Evolutionary conservation across 2,329 filamentous ascomycete genomes (phyloP).

Genomic region (Penicillium sp.): DNA sequence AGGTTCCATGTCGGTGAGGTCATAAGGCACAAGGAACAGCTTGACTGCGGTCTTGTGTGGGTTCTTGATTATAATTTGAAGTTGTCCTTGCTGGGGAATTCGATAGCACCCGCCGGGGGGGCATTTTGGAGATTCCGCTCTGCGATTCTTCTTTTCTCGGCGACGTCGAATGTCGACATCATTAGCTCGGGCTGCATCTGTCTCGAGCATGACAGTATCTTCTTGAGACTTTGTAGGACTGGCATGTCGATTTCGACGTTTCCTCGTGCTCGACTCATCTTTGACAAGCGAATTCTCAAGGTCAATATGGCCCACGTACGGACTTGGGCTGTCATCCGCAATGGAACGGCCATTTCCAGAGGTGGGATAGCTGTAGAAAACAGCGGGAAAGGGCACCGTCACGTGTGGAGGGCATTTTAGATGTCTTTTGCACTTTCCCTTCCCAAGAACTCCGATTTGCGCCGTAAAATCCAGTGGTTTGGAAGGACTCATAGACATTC

Average conservation of each 20-base stretch:
- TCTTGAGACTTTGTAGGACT: constrained; percentile 21
- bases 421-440: constrained; percentile 81
- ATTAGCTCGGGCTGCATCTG: constrained; percentile 7
- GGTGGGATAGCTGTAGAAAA: constrained; percentile 88
- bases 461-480: constrained; percentile 90
- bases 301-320: constrained; percentile 91
- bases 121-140: constrained; percentile 60
- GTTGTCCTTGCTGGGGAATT: constrained; percentile 87
- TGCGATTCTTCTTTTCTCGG: constrained; percentile 59
- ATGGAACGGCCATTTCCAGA: constrained; percentile 63
- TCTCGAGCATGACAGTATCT: constrained; percentile 11
- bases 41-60: constrained; percentile 98
- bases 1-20: constrained; percentile 85
- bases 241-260: constrained; percentile 40
- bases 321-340: constrained; percentile 82
- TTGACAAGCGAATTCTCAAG: constrained; percentile 73
- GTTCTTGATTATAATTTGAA: constrained; percentile 97
- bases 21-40: constrained; percentile 89
- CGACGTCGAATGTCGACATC: constrained; percentile 42
- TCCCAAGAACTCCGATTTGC: constrained; percentile 89
- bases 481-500: constrained; percentile 95
- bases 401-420: constrained; percentile 87
- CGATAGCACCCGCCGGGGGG: constrained; percentile 88
- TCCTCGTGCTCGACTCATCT: constrained; percentile 40
- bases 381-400: constrained; percentile 84